phyloP scores from a whole-genome alignment of 1,139 yeast genomes.

The Diutina siamensis region DNA sequence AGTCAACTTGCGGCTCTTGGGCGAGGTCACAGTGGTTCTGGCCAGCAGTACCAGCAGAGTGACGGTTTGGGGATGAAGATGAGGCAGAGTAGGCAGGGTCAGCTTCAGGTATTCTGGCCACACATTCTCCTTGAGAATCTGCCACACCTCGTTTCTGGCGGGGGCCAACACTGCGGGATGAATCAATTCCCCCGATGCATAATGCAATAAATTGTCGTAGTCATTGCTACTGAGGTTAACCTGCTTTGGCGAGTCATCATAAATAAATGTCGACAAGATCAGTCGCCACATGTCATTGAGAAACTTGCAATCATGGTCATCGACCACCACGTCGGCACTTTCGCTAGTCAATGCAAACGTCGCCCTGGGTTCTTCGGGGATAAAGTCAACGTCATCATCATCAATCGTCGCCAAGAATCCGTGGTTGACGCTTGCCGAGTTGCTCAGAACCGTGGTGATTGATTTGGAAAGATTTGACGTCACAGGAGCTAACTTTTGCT shows the following conservation, averaged over 20 bases:
- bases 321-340: slow-evolving; percentile 8
- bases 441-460: not conserved
- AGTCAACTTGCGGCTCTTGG: slow-evolving; percentile 20
- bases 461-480: not conserved
- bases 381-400: slow-evolving; percentile 10
- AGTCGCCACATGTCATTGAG: slow-evolving; percentile 10
- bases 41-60: slow-evolving; percentile 11
- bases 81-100: slow-evolving; percentile 5
- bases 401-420: slow-evolving; percentile 7
- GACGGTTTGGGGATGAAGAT: slow-evolving; percentile 6
- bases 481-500: not conserved
- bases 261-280: slow-evolving; percentile 9
- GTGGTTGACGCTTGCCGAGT: not conserved
- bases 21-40: slow-evolving; percentile 17
- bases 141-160: slow-evolving; percentile 10
- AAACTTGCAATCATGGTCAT: slow-evolving; percentile 5
- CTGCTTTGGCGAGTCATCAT: slow-evolving; percentile 11
- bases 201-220: slow-evolving; percentile 3
- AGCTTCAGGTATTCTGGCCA: slow-evolving; percentile 8
- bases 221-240: slow-evolving; percentile 2
- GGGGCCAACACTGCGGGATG: slow-evolving; percentile 8
- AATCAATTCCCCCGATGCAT: slow-evolving; percentile 6
- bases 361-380: slow-evolving; percentile 11
- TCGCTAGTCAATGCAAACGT: too few relatives aligned
- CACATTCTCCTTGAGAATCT: slow-evolving; percentile 10